Conservation (phyloP, 495 filamentous ascomycete genomes). For the Hypoxylon fuscum region DNA sequence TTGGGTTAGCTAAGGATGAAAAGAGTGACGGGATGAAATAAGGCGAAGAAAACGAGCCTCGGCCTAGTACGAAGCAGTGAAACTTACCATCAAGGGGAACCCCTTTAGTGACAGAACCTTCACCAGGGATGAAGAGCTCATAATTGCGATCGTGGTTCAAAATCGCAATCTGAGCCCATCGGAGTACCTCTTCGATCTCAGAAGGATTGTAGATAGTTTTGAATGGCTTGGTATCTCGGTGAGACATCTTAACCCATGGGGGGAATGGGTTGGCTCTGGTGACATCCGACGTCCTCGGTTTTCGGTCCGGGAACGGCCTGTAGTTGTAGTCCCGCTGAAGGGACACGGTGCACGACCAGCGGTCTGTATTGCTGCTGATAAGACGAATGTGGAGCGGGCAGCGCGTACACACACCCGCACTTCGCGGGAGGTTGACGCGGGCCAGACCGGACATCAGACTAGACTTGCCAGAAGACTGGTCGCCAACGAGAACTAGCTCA, state of each 20-base stretch:
- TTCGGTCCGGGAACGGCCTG: constrained; percentile 36
- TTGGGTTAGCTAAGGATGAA: constrained; percentile 14
- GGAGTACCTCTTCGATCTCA: constrained; percentile 66
- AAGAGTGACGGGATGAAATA: no score
- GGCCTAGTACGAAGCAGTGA: no score
- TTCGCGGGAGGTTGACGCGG: constrained; percentile 77
- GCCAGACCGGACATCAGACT: constrained; percentile 83
- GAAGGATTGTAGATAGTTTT: constrained; percentile 52
- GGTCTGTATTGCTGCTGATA: constrained; percentile 52
- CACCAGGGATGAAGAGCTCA: constrained; percentile 59
- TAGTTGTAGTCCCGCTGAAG: constrained; percentile 67
- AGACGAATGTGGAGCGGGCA: constrained; percentile 84
- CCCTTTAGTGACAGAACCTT: constrained; percentile 43
- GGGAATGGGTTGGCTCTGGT: constrained; percentile 54
- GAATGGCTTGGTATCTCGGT: constrained; percentile 49
- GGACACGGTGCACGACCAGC: constrained; percentile 67
- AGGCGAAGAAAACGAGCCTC: no score
- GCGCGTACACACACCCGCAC: constrained; percentile 74
- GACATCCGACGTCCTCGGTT: constrained; percentile 50
- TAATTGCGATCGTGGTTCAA: constrained; percentile 64
- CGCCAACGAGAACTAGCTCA: constrained; percentile 80
- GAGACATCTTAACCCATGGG: constrained; percentile 51
- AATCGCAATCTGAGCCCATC: constrained; percentile 76
- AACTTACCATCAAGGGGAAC: constrained; percentile 42
- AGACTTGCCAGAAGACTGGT: constrained; percentile 82